Base-by-base conservation (phyloP, 2,329 filamentous ascomycete species). In the Colletotrichum sojae region DNA sequence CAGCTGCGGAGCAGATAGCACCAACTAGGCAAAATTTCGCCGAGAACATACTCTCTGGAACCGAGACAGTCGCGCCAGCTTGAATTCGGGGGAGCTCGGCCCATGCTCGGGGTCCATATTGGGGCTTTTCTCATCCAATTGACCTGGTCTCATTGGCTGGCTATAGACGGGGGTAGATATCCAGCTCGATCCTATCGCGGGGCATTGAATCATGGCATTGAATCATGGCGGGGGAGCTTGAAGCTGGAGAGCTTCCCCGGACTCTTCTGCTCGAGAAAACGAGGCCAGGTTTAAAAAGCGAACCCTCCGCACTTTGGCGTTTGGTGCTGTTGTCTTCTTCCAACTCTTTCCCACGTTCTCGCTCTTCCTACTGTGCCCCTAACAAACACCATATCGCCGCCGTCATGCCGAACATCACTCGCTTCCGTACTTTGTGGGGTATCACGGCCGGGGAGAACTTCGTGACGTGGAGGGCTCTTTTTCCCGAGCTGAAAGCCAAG, bases 401-500 rank as follows among this genome's bases (percentile, higher is more conserved):
- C 43, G 39, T 8, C 9, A 70, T 70, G 67, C 16, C 63, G 4
- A 66, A 56, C 12, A 60, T 58, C 18, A 39, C 45, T 46, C 62
- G 67, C 5, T 71, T 70, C 15, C 64, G 71, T 15, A 57, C 69
- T 5, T 36, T 52, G 1, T 72, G 71, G 71, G 71, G 71, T 12
- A 48, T 72, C 1, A 58, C 65, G 3, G 36, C 69, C 1, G 57
- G 66, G 6, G 61, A 66, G 5, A 55, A 69, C 22, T 70, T 59
- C 22, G 54, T 62, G 39, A 71, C 64, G 20, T 72, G 66, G 65
- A 46, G 52, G 3, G 22, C 45, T n/a, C 49, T 67, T 55, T 61
- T 72, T 31, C 61, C 71, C 2, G 56, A 63, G 15, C 40, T 71
- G 25, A 72, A 72, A 40, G 45, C 36, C 8, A 53, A 62, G 22